A percentile compares a stretch with the other conserved stretches of the same genome.
Conservation (phyloP, 257 asterid genomes). For the Paraleonurus japonicus region DNA sequence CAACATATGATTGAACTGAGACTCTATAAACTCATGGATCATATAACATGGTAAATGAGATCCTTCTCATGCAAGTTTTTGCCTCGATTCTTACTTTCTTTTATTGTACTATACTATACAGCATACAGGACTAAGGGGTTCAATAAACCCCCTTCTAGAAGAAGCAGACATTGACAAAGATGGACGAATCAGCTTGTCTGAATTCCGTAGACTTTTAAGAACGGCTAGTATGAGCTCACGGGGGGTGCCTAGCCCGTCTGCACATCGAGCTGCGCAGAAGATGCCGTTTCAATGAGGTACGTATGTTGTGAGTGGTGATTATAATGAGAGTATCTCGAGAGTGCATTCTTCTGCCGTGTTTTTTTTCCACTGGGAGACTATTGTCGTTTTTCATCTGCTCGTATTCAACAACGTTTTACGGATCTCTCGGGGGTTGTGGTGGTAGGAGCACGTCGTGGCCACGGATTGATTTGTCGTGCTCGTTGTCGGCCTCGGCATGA, state of each 20-base stretch:
- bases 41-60: not conserved
- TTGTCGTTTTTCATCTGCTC: conserved; percentile 1
- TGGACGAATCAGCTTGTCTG: conserved; percentile 87
- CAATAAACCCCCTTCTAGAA: conserved; percentile 81
- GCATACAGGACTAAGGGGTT: conserved; percentile 83
- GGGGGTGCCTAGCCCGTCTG: conserved; percentile 42
- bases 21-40: no score
- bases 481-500: conserved; percentile 3
- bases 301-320: conserved; percentile 15
- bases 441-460: conserved; percentile 7
- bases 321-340: conserved; percentile 9
- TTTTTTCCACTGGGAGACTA: conserved; percentile 2
- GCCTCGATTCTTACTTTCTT: not conserved
- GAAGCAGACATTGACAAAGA: conserved; percentile 98
- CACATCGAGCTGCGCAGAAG: conserved; percentile 33
- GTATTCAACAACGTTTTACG: not conserved
- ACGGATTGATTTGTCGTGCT: not conserved
- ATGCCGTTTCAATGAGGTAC: conserved; percentile 22
- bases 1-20: no score
- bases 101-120: conserved; percentile 27
- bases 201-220: conserved; percentile 89
- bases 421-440: conserved; percentile 10
- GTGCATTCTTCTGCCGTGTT: not conserved
- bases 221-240: conserved; percentile 85
- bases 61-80: not conserved